phyloP scores from a whole-genome alignment of 148 eudicot species.

The Hydrangea macrophylla region DNA sequence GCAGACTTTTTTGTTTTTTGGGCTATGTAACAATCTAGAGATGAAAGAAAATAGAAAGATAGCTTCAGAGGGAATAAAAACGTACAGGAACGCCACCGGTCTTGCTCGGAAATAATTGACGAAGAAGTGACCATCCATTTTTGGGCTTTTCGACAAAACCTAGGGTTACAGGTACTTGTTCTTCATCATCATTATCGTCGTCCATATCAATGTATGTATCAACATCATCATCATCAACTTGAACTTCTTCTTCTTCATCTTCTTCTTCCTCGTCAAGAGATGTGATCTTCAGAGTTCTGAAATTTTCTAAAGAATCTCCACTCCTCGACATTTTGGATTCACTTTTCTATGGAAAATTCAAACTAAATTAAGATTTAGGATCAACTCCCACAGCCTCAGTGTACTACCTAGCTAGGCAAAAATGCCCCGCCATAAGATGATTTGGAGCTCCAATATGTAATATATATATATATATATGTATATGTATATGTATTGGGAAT shows the following conservation, averaged over 20 bases:
- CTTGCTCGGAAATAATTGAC: constrained; percentile 78
- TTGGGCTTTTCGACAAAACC: constrained; percentile 72
- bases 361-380: too few relatives aligned
- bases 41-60: not conserved
- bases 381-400: too few relatives aligned
- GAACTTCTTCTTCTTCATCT: constrained; percentile 30
- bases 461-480: too few relatives aligned
- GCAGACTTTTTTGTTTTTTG: not conserved
- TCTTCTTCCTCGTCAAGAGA: constrained; percentile 53
- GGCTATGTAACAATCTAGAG: too few relatives aligned
- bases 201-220: constrained; percentile 30
- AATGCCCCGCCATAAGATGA: too few relatives aligned
- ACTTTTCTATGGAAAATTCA: too few relatives aligned
- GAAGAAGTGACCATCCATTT: constrained; percentile 44
- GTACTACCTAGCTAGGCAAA: too few relatives aligned
- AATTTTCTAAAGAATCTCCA: constrained; percentile 39
- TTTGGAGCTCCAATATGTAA: too few relatives aligned
- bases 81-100: constrained; percentile 90
- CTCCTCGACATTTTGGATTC: too few relatives aligned
- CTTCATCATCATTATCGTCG: constrained; percentile 51
- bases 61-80: constrained; percentile 4
- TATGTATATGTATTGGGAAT: too few relatives aligned
- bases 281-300: constrained; percentile 40
- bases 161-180: constrained; percentile 34
- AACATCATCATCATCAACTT: constrained; percentile 9